These are phyloP conservation scores for Rhizopogon vinicolor DNA, from an alignment of 768 basidiomycete genomes.

Conservation along the genomic window DNA sequence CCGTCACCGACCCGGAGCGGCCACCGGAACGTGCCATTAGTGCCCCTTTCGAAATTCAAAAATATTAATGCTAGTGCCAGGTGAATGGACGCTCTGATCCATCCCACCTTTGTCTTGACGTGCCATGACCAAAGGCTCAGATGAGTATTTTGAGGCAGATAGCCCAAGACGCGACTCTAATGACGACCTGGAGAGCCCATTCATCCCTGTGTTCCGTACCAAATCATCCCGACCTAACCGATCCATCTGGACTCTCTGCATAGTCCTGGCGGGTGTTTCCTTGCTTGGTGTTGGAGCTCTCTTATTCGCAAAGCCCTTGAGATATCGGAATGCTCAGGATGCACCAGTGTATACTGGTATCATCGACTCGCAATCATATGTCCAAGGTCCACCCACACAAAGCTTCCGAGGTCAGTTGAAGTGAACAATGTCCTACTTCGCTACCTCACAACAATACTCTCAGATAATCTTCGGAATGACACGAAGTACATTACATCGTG, in stretches of 20 bases:
- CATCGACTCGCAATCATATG: conserved; percentile 6
- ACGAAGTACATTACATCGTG: conserved; percentile 68
- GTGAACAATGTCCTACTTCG: not conserved
- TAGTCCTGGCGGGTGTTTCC: conserved; percentile 24
- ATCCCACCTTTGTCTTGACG: not conserved
- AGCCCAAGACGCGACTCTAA: not conserved
- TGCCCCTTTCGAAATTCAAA: not conserved
- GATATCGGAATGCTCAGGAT: not conserved
- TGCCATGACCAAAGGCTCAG: conserved; percentile 6
- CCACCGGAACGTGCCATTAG: not conserved
- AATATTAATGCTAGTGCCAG: not conserved
- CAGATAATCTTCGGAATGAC: conserved; percentile 61
- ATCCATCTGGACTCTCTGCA: not conserved
- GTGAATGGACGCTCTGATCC: not conserved
- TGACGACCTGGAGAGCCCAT: conserved; percentile 5
- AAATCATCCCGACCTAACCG: not conserved
- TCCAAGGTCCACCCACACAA: conserved; percentile 47
- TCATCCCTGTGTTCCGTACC: not conserved
- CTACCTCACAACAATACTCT: not conserved
- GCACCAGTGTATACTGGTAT: not conserved
- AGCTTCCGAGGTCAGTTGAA: conserved; percentile 47
- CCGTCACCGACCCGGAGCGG: not conserved
- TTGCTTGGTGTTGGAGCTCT: conserved; percentile 14
- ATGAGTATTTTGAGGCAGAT: not conserved
- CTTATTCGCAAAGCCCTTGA: not conserved